Conservation (phyloP, 2,329 filamentous ascomycete genomes). For the Curvularia spicifera region DNA sequence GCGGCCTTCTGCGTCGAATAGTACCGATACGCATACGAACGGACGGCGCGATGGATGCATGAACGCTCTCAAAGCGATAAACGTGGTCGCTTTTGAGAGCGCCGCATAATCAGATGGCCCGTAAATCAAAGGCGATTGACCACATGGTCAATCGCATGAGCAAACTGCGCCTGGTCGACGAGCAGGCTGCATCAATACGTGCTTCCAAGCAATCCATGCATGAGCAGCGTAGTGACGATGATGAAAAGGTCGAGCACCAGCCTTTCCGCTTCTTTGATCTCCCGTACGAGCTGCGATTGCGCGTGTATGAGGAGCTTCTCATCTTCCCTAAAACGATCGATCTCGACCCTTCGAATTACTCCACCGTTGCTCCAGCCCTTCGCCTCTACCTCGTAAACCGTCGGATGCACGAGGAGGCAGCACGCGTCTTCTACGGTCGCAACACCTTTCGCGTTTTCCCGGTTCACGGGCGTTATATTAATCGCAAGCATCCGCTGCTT, state of each 20-base stretch:
- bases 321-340: constrained; percentile 65
- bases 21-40: constrained; percentile 19
- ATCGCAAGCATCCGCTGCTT: constrained; percentile 74
- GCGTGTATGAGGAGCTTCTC: constrained; percentile 57
- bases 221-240: constrained; percentile 3
- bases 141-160: constrained; percentile 35
- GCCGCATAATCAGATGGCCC: constrained; percentile 21
- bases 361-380: constrained; percentile 63
- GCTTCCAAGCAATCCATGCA: background rate
- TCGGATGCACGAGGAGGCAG: constrained; percentile 59
- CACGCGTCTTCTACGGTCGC: constrained; percentile 58
- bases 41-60: constrained; percentile 52
- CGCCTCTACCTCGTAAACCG: constrained; percentile 70
- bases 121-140: constrained; percentile 36
- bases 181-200: background rate
- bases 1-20: constrained; percentile 7
- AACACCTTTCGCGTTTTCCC: constrained; percentile 62
- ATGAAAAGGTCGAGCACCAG: constrained; percentile 14
- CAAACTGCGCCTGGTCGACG: constrained; percentile 29
- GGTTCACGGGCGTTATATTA: constrained; percentile 66
- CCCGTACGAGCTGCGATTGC: constrained; percentile 60
- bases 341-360: constrained; percentile 70
- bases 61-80: constrained; percentile 46
- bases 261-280: constrained; percentile 61
- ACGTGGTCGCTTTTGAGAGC: constrained; percentile 36